These are phyloP conservation scores for Neoboletus brunneissimus DNA, from an alignment of 768 basidiomycete species.

Conservation along the genomic window DNA sequence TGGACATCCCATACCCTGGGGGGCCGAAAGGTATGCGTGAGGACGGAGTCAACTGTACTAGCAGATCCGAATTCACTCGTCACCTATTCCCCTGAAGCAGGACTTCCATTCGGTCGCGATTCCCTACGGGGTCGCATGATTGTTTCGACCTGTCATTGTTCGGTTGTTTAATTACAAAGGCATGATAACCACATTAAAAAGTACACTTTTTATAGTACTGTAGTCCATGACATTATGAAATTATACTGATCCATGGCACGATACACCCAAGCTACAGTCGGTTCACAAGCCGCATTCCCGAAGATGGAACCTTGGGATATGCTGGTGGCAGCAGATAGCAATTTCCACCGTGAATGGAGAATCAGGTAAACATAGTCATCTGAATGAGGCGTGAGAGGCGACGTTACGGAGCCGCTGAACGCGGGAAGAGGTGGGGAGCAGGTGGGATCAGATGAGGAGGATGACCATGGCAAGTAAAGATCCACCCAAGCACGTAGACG, in stretches of 20 bases:
- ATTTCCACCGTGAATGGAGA: neutral
- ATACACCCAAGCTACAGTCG: neutral
- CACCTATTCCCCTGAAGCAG: neutral
- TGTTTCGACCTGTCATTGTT: neutral
- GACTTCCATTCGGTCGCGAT: neutral
- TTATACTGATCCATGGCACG: neutral
- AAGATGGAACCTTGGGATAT: neutral
- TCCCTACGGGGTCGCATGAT: neutral
- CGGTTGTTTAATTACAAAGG: no score
- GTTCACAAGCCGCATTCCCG: neutral
- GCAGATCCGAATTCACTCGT: no score
- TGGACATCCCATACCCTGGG: no score
- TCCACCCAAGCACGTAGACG: constrained; percentile 37
- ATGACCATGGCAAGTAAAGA: constrained; percentile 28
- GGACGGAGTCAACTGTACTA: no score
- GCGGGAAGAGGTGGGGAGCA: neutral
- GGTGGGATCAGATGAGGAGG: constrained; percentile 7
- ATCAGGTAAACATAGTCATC: neutral
- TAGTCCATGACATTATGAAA: neutral
- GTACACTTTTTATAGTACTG: no score
- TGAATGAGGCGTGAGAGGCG: neutral
- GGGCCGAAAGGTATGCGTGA: no score
- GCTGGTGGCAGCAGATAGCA: neutral
- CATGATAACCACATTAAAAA: no score
- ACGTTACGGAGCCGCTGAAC: neutral